These are phyloP conservation scores for Berberis thunbergii DNA, from an alignment of 164 flowering plant genomes.

Conservation along the genomic window DNA sequence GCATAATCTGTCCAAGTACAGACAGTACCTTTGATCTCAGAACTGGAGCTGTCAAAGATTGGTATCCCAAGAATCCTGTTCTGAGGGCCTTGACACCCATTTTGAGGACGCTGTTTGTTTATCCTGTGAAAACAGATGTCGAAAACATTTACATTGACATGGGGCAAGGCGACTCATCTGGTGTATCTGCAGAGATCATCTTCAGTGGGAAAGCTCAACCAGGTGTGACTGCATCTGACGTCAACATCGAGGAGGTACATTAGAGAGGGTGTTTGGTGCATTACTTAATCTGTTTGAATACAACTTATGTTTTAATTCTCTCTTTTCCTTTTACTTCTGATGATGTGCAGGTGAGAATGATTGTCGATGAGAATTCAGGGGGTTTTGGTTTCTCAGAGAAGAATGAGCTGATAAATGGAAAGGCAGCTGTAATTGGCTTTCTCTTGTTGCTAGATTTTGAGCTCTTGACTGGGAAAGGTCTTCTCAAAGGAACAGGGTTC, in stretches of 20 bases:
- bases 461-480: slow-evolving; percentile 89
- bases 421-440: slow-evolving; percentile 85
- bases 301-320: neutral
- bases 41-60: slow-evolving; percentile 69
- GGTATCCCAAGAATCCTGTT: slow-evolving; percentile 94
- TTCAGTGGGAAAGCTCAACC: slow-evolving; percentile 94
- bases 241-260: slow-evolving; percentile 85
- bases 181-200: slow-evolving; percentile 75
- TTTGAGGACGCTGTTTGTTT: slow-evolving; percentile 56
- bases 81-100: slow-evolving; percentile 84
- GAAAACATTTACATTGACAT: slow-evolving; percentile 76
- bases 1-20: slow-evolving; percentile 87
- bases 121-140: slow-evolving; percentile 72
- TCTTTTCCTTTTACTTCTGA: neutral
- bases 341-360: slow-evolving; percentile 72
- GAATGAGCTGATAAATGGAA: slow-evolving; percentile 87
- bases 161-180: slow-evolving; percentile 22
- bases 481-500: slow-evolving; percentile 91
- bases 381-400: slow-evolving; percentile 77
- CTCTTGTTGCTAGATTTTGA: slow-evolving; percentile 78
- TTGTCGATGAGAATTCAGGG: slow-evolving; percentile 57
- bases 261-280: neutral
- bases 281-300: neutral
- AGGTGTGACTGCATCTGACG: slow-evolving; percentile 76
- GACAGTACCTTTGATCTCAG: slow-evolving; percentile 87